Conservation (phyloP, 2,329 filamentous ascomycete genomes). For the Chaetomium sp. region DNA sequence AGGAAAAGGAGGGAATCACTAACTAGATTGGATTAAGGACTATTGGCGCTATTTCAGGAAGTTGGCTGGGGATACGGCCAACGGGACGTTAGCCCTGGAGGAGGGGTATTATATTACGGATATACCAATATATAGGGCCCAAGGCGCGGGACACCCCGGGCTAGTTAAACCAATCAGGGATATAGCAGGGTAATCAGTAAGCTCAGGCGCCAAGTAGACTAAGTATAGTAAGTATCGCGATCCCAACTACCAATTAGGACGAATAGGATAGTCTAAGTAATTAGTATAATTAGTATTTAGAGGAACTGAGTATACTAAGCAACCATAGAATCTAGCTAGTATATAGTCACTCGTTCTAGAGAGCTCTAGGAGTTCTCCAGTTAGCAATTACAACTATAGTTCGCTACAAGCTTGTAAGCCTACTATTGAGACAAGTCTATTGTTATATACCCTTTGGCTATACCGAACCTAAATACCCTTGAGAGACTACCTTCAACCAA, state of each 20-base stretch:
- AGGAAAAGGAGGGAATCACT: too few species aligned
- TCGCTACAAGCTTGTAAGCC: background rate
- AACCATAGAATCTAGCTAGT: background rate
- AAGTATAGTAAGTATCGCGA: too few species aligned
- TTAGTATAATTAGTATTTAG: background rate
- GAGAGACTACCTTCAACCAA: too few species aligned
- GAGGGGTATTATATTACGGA: too few species aligned
- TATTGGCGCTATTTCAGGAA: too few species aligned
- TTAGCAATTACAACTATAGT: background rate
- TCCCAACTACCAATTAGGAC: too few species aligned
- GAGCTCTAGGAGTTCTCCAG: conserved; percentile 2
- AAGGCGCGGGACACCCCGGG: background rate
- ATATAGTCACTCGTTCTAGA: conserved; percentile 5
- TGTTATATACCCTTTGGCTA: background rate
- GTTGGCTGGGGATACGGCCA: too few species aligned
- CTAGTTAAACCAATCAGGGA: background rate
- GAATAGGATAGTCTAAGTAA: too few species aligned
- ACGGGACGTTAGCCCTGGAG: too few species aligned
- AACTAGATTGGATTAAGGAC: background rate
- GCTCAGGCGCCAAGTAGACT: too few species aligned
- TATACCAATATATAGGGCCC: background rate
- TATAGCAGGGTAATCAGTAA: too few species aligned
- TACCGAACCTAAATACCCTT: background rate
- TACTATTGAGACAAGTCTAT: background rate
- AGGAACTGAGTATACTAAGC: too few species aligned